Percentiles rank a stretch among this genome's conserved stretches.
phyloP scores from a whole-genome alignment of 225 moss, liverwort and hornwort species.

The Pseudoscleropodium purum region DNA sequence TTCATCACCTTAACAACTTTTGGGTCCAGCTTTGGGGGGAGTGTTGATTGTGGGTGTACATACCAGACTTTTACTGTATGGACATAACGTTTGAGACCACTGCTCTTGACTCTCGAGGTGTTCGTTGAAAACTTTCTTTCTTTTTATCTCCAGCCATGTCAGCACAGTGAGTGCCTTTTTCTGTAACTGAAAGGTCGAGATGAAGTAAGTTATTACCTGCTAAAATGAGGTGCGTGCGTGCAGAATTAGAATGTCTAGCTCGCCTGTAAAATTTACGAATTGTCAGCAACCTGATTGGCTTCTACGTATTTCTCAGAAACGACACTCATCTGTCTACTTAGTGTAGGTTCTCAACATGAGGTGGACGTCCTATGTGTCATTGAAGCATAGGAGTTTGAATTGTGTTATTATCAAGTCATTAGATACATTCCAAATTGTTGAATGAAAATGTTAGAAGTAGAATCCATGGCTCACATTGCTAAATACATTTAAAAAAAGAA shows the following conservation, averaged over 20 bases:
- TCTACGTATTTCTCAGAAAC: background rate
- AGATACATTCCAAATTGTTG: background rate
- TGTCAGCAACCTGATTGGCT: background rate
- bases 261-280: background rate
- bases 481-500: too few species aligned
- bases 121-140: background rate
- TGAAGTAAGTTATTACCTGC: background rate
- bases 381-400: background rate
- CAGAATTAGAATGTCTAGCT: background rate
- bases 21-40: background rate
- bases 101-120: background rate
- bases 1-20: background rate
- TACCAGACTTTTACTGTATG: background rate
- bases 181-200: background rate
- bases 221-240: background rate
- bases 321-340: background rate
- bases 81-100: too few species aligned
- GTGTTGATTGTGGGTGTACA: background rate
- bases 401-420: background rate
- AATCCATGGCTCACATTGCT: background rate
- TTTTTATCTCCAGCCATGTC: background rate
- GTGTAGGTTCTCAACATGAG: background rate
- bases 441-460: background rate
- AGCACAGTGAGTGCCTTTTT: background rate
- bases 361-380: background rate